Base-by-base conservation (phyloP, 169 alveolate species). In the Amoebophrya sp. region DNA sequence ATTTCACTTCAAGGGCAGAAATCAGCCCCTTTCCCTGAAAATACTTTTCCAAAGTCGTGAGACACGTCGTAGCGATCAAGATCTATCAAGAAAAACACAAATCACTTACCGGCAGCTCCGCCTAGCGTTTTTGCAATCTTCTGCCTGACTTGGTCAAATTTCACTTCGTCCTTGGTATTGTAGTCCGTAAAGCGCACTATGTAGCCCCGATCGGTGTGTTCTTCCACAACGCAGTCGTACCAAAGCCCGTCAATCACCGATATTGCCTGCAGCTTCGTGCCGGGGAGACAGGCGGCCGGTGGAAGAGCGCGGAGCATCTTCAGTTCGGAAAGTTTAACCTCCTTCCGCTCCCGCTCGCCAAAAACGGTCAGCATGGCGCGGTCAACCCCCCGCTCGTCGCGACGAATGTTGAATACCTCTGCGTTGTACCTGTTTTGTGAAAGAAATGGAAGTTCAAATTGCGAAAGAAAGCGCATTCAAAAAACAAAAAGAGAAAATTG, bases 361-460 rank as follows among this genome's bases (percentile, higher is more conserved):
- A 66, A 66, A 0, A 66, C 83, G 39, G 83, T 66, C 83, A 66
- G 32, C 29, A 66, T 25, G 35, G 83, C 83, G 35, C 83, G 83
- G 83, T 66, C 83, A 25, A 66, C 83, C 38, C 83, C 83, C 35
- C 83, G 29, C 83, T 66, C 83, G 83, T 66, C 83, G 32, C 32
- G 1, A 2, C 83, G 83, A 7, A 66, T 25, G 35, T 2, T 1
- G 18, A 12, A 66, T 7, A 66, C 18, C 83, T 66, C 83, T 7
- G 83, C 83, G 83, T 66, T 66, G 35, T 25, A 66, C 83, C 83
- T 66, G 12, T 66, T 2, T 1, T 2, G 32, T 66, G 83, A n/a
- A 41, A 41, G 54, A 41, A 7, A 41, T 41, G 23, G 54, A 41
- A 7, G 54, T 41, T n/a, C n/a, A n/a, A n/a, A n/a, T n/a, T n/a